Conservation (phyloP, 1,139 yeast genomes). For the Yamadazyma kanchanaburiensis region DNA sequence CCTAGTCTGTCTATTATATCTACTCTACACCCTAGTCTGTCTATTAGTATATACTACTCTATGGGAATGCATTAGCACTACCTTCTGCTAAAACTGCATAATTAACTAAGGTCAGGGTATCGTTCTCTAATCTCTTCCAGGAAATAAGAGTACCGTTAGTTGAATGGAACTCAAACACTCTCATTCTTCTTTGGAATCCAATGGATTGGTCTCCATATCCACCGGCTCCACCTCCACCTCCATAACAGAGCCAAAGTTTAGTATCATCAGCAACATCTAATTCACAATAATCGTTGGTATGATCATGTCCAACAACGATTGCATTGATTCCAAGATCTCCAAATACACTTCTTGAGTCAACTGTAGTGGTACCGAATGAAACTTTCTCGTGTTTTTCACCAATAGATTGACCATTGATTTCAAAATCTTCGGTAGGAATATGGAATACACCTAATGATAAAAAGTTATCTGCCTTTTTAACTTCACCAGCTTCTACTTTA, state of each 20-base stretch:
- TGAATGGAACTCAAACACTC: constrained; percentile 64
- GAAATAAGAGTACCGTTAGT: constrained; percentile 46
- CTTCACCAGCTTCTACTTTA: constrained; percentile 48
- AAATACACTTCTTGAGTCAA: not conserved
- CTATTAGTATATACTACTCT: too few species aligned
- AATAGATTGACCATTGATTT: constrained; percentile 1
- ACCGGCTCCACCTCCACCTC: constrained; percentile 89
- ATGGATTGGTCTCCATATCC: constrained; percentile 74
- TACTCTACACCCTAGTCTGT: too few species aligned
- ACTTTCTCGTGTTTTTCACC: not conserved
- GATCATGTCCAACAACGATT: constrained; percentile 1
- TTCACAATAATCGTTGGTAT: constrained; percentile 2
- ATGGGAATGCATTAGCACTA: not conserved
- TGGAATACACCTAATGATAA: constrained; percentile 2
- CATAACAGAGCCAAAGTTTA: constrained; percentile 79
- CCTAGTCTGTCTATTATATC: too few species aligned
- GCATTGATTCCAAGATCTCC: constrained; percentile 1
- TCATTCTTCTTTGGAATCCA: constrained; percentile 72
- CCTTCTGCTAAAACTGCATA: not conserved
- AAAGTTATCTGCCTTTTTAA: constrained; percentile 33
- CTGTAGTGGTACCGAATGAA: not conserved
- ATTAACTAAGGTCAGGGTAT: constrained; percentile 8
- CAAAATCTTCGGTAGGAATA: constrained; percentile 1
- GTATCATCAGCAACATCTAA: constrained; percentile 17
- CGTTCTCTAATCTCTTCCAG: constrained; percentile 65